Evolutionary conservation across 2,329 filamentous ascomycete species (phyloP).

Genomic region (Pseudocercospora eumusae): DNA sequence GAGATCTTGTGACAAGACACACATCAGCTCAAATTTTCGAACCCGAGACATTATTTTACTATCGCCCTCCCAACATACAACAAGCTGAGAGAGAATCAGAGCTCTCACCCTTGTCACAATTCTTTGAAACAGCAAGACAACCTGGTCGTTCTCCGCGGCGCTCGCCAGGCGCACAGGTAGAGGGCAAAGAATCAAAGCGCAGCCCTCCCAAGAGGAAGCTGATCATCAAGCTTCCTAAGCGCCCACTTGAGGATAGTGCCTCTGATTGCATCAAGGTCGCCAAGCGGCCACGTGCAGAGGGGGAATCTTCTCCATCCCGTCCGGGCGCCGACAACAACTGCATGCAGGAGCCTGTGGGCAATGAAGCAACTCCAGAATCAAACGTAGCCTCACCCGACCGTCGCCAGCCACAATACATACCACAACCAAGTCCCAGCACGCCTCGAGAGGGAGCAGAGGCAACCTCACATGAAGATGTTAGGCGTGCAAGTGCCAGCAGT

Average conservation of each 20-base stretch:
- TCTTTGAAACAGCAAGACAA: neutral
- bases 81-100: neutral
- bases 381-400: neutral
- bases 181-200: neutral
- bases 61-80: neutral
- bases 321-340: neutral
- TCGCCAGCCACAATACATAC: neutral
- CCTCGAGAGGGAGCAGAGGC: neutral
- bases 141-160: neutral
- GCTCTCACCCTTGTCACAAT: neutral
- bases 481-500: neutral
- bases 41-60: neutral
- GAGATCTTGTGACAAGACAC: neutral
- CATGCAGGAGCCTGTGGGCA: conserved; percentile 2
- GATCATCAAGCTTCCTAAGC: neutral
- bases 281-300: conserved; percentile 2
- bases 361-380: neutral
- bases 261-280: neutral
- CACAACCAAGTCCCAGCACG: neutral
- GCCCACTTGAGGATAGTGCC: neutral
- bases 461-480: neutral
- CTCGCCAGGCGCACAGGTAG: neutral
- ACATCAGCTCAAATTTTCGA: neutral
- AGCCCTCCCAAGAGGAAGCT: neutral
- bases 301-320: neutral